Percentiles rank a stretch among this genome's conserved stretches.
phyloP scores from a whole-genome alignment of 1,284 basidiomycete genomes.

The Ustilago vetiveriae region DNA sequence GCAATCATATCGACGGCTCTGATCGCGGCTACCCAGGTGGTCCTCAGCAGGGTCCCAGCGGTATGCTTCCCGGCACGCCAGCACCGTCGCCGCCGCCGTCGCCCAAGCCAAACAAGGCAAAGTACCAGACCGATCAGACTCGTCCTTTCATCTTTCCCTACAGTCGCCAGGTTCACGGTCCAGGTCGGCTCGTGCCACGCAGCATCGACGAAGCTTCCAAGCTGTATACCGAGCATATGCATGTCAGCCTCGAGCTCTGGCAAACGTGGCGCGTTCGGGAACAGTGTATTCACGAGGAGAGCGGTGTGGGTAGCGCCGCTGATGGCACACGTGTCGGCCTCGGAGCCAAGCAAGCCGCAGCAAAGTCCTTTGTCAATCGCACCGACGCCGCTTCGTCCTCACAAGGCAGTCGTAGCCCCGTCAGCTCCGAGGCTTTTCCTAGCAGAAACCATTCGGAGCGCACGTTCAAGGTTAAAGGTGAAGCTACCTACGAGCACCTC shows the following conservation, averaged over 20 bases:
- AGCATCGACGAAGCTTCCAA: constrained; percentile 95
- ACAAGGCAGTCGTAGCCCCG: constrained; percentile 56
- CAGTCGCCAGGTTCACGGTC: constrained; percentile 69
- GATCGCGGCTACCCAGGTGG: constrained; percentile 82
- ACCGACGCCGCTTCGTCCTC: constrained; percentile 48
- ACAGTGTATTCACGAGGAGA: constrained; percentile 92
- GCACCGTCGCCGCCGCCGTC: constrained; percentile 88
- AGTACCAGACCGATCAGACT: constrained; percentile 96
- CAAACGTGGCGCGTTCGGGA: constrained; percentile 96
- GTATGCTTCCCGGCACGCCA: constrained; percentile 69
- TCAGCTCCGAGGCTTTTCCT: constrained; percentile 45
- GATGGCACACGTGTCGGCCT: constrained; percentile 52
- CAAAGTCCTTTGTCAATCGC: constrained; percentile 27
- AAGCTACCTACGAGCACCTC: constrained; percentile 58
- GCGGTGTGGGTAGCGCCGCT: constrained; percentile 80
- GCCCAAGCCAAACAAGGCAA: constrained; percentile 92
- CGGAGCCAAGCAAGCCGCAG: constrained; percentile 31
- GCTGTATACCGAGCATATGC: constrained; percentile 88
- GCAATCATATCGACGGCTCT: constrained; percentile 78
- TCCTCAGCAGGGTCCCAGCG: constrained; percentile 69
- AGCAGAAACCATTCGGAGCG: constrained; percentile 22
- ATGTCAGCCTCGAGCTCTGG: constrained; percentile 84
- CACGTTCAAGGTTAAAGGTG: constrained; percentile 52
- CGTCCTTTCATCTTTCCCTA: constrained; percentile 97
- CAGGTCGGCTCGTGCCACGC: constrained; percentile 78